These are phyloP conservation scores for Diaporthe citriasiana DNA, from an alignment of 2,329 filamentous ascomycete genomes.

Conservation along the genomic window DNA sequence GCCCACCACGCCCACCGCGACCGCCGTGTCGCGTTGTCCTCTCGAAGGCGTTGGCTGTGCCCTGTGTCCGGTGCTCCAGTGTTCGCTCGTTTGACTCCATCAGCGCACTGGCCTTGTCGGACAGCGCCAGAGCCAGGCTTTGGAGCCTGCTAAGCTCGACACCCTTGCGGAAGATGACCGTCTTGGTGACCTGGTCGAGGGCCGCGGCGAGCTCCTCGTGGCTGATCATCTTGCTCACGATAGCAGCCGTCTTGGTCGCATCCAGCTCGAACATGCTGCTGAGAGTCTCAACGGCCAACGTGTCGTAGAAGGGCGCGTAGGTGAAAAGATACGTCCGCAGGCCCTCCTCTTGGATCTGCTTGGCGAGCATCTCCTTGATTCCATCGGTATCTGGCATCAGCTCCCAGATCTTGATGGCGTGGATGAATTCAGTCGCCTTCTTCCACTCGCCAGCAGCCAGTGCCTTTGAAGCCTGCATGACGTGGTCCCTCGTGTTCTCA, in stretches of 20 bases:
- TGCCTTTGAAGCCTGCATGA: slow-evolving; percentile 99
- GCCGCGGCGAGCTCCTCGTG: slow-evolving; percentile 98
- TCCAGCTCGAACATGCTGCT: slow-evolving; percentile 96
- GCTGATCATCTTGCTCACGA: slow-evolving; percentile 99
- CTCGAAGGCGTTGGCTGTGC: slow-evolving; percentile 95
- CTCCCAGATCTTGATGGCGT: slow-evolving; percentile 99
- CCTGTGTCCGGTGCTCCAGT: slow-evolving; percentile 95
- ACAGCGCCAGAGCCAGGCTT: slow-evolving; percentile 92
- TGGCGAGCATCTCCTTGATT: slow-evolving; percentile 97
- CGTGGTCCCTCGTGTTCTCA: slow-evolving; percentile 98
- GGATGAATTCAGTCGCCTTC: slow-evolving; percentile 93
- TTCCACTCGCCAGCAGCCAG: slow-evolving; percentile 98
- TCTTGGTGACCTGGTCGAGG: slow-evolving; percentile 96
- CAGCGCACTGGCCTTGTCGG: slow-evolving; percentile 94
- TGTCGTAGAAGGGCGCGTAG: slow-evolving; percentile 99
- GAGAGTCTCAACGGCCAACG: slow-evolving; percentile 86
- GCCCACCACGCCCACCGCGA: slow-evolving; percentile 75
- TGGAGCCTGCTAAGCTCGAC: slow-evolving; percentile 97
- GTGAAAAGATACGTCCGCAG: slow-evolving; percentile 99
- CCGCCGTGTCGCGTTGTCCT: slow-evolving; percentile 77
- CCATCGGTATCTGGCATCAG: slow-evolving; percentile 92
- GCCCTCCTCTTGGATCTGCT: slow-evolving; percentile 98
- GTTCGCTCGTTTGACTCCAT: slow-evolving; percentile 99
- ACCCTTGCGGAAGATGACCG: slow-evolving; percentile 99
- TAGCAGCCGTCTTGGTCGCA: slow-evolving; percentile 89